Evolutionary conservation across 129 eudicot species (phyloP), one percentile per base, ranked within the genome.

Genomic region (Saussurea involucrata): DNA sequence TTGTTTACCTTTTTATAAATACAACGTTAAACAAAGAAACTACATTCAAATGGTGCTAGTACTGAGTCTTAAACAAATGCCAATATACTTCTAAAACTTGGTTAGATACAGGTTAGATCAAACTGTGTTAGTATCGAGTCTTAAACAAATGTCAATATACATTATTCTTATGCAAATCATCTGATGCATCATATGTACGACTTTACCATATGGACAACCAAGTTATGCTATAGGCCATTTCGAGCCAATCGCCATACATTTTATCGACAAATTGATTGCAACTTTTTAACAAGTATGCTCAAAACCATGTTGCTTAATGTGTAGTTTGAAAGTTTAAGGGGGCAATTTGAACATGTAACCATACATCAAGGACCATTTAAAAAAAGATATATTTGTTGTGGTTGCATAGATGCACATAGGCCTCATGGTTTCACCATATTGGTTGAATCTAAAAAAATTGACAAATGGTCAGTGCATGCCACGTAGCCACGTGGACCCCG

Each of bases 401-500:
- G 73, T 66, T 79, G 53, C 53, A 75, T n/a, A 63, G 60, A 27
- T 78, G 64, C 83, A 63, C 71, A 53, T 29, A 46, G 13, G 64
- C 34, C 22, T 71, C 76, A 68, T 69, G 63, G 63, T 42, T 44
- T 55, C 80, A 78, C 83, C 76, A 31, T 57, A 57, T 78, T 81
- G 85, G 77, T 68, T 68, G 81, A 72, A 76, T 44, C 80, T 76
- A 74, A 74, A 37, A 37, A 27, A 68, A 37, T 31, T 49, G 70
- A 70, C 76, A 71, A 63, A 71, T 58, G 72, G 85, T 76, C 60
- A 83, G 90, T 78, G 85, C 84, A 83, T 64, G 71, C 80, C 88
- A 86, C 87, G 71, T 86, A 53, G 68, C 74, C 87, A 78, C 15
- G 71, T 79, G 88, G 90, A 77, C 46, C 79, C 79, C 82, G 76